Conservation (phyloP, 1,139 yeast species). For the Protomyces macrosporus region DNA sequence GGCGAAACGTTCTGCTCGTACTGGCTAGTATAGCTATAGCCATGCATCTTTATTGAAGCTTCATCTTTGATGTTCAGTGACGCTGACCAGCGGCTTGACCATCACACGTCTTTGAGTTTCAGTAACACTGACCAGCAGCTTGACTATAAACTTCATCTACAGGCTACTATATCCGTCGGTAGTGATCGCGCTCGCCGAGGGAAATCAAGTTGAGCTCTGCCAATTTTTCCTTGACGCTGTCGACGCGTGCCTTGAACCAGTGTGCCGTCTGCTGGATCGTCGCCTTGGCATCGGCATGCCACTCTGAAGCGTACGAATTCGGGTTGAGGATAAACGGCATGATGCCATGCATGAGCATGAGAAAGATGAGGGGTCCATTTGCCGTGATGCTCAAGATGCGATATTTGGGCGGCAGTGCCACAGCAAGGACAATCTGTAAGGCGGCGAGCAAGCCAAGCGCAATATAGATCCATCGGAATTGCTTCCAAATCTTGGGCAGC, state of each 20-base stretch:
- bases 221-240: conserved; percentile 1
- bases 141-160: too few relatives aligned
- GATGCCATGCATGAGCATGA: conserved; percentile 26
- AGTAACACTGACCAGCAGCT: not conserved
- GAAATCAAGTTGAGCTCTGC: conserved; percentile 4
- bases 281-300: conserved; percentile 21
- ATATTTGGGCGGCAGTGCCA: conserved; percentile 7
- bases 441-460: not conserved
- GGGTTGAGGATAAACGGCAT: conserved; percentile 28
- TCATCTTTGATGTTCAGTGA: not conserved
- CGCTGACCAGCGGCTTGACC: not conserved
- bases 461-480: conserved; percentile 14
- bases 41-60: not conserved
- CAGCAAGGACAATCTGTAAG: conserved; percentile 11
- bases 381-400: conserved; percentile 11
- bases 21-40: not conserved
- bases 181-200: conserved; percentile 9
- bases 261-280: not conserved
- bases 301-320: conserved; percentile 21
- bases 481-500: conserved; percentile 30
- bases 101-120: not conserved
- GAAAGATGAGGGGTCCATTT: conserved; percentile 29
- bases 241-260: not conserved
- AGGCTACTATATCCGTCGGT: not conserved
- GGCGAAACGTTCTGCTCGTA: not conserved